Base-by-base conservation (phyloP, 2,329 filamentous ascomycete genomes). In the Colletotrichum simmondsii region DNA sequence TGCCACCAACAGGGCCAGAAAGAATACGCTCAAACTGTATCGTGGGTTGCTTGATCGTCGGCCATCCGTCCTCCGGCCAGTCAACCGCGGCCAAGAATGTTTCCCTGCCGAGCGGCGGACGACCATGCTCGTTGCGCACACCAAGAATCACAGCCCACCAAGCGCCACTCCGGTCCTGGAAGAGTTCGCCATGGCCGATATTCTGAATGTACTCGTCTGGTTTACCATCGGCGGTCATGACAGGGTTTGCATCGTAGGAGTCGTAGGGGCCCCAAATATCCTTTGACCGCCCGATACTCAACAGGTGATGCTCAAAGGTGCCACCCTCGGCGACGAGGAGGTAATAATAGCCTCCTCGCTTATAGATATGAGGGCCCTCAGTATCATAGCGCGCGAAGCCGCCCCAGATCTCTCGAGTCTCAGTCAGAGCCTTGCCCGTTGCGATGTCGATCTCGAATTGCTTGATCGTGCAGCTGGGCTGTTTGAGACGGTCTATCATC, bases 151-250 rank as follows among this genome's bases (percentile, higher is more conserved):
- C 66, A 1, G 79, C 82, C 83, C 83, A 85, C 82, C 83, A 85
- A 61, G 81, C 80, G 0, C 79, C 80, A 0, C 71, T 61, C 1
- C 71, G 74, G 69, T 90, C 88, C 61, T 88, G 85, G 71, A 91
- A 90, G 2, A 91, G 72, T 73, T 91, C 89, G 1, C 87, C 86
- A 63, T 91, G 89, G 0, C 89, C 89, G 0, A 89, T 84, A 1
- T 87, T 87, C 75, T 90, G 88, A 62, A 85, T 85, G 66, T 84
- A 85, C 35, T 76, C 80, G 0, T 81, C 83, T 46, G 68, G 16
- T 0, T 83, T 85, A 32, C 86, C 85, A 8, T 81, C 81, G 22
- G 84, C 85, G 0, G 83, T 87, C 28, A 89, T 75, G 4, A 88
- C 81, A 0, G 87, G 87, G 72, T 89, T 88, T 1, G 74, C 57